These are phyloP conservation scores for Pulveroboletus ravenelii DNA, from an alignment of 768 basidiomycete genomes.

Conservation along the genomic window DNA sequence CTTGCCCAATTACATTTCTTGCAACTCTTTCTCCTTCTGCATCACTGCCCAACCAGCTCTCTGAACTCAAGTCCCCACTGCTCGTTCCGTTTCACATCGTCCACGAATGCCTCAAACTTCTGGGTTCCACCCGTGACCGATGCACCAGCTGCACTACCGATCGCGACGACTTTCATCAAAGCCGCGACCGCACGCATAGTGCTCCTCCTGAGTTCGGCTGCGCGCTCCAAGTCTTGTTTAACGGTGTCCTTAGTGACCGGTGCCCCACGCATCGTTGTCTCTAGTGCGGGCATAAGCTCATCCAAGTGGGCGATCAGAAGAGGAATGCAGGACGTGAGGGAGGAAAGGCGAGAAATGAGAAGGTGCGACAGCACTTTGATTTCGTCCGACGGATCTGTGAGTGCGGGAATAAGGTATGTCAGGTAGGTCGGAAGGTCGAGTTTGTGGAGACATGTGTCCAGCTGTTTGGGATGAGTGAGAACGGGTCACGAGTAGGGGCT, in stretches of 20 bases:
- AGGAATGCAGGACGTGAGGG: slow-evolving; percentile 46
- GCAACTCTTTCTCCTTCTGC: neutral
- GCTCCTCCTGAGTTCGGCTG: slow-evolving; percentile 87
- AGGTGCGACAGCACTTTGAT: slow-evolving; percentile 96
- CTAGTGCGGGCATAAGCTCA: slow-evolving; percentile 76
- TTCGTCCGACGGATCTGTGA: slow-evolving; percentile 89
- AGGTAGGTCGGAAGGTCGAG: slow-evolving; percentile 88
- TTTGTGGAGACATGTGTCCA: slow-evolving; percentile 86
- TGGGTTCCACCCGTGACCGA: slow-evolving; percentile 23
- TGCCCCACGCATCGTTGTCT: slow-evolving; percentile 86
- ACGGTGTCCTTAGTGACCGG: slow-evolving; percentile 92
- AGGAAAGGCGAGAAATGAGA: slow-evolving; percentile 87
- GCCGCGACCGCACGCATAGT: slow-evolving; percentile 85
- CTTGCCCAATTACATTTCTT: neutral
- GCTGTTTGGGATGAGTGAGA: slow-evolving; percentile 36
- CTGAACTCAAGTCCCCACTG: slow-evolving; percentile 66
- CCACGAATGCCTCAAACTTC: slow-evolving; percentile 77
- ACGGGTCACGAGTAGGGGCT: neutral
- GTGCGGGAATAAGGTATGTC: slow-evolving; percentile 71
- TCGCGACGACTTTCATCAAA: slow-evolving; percentile 63
- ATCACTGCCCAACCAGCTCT: slow-evolving; percentile 27
- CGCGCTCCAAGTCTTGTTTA: slow-evolving; percentile 85
- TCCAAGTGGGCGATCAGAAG: slow-evolving; percentile 64
- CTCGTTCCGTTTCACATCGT: slow-evolving; percentile 59
- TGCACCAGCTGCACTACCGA: slow-evolving; percentile 49